Base-by-base conservation (phyloP, 2,329 filamentous ascomycete species). In the Pseudofabraea citricarpa region DNA sequence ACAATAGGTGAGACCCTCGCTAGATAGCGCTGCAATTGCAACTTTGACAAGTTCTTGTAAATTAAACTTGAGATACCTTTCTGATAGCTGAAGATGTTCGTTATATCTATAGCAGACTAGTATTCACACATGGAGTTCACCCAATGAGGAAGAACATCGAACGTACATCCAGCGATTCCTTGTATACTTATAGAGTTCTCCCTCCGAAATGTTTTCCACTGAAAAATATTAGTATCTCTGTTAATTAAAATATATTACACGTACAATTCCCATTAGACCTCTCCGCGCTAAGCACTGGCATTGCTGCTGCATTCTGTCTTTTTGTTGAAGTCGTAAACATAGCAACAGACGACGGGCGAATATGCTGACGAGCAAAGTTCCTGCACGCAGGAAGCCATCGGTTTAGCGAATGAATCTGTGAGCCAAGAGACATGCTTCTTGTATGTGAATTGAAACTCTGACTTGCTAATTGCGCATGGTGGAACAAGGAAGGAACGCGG, bases 1-100 rank as follows among this genome's bases (percentile, higher is more conserved):
- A 43, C 45, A 48, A 43, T 36, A 24, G 43, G 39, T n/a, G 23
- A 43, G 43, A 40, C 46, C 46, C 1, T 43, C 36, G 10, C 27
- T 27, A 40, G 35, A 43, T 7, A 20, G n/a, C 12, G 36, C 43
- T 43, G 3, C 20, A 36, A 45, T 39, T 33, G 42, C 45, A 23
- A 22, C 32, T 20, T 36, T 20, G 10, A 44, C 5, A 12, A 44
- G 45, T 27, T 45, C 18, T 15, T 42, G 38, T 15, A 48, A 39
- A 26, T 44, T 16, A 24, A 48, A 48, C 23, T 41, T 48, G 37
- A 48, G 41, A 42, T 42, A 48, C 23, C 42, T 45, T 36, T 47
- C 13, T 23, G 41, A 41, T 18, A 47, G 31, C 19, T 22, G 13
- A 37, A 10, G 15, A 9, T 15, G 8, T 37, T 37, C 35, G 22